phyloP scores from a whole-genome alignment of 2,329 filamentous ascomycete species.

The Spiromastix sp. region DNA sequence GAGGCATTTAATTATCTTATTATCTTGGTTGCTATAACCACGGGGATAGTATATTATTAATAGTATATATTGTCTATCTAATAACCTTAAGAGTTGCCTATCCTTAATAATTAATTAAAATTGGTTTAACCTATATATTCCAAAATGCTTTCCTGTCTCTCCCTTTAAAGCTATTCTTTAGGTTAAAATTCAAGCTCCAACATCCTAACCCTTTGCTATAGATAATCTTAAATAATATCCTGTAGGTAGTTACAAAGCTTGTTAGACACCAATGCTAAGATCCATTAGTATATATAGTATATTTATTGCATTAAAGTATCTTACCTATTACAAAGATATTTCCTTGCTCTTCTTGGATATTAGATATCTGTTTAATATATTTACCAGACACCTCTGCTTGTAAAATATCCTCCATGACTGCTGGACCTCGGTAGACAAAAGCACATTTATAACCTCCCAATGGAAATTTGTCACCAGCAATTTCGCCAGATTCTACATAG shows the following conservation, averaged over 20 bases:
- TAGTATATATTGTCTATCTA: too few species aligned
- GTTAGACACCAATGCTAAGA: neutral
- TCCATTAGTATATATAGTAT: neutral
- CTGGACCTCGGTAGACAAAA: slow-evolving; percentile 14
- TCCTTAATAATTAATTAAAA: too few species aligned
- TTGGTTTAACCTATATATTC: too few species aligned
- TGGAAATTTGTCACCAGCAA: slow-evolving; percentile 8
- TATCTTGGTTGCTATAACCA: too few species aligned
- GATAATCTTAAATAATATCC: neutral
- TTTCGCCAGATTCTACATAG: slow-evolving; percentile 14
- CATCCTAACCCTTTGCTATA: neutral
- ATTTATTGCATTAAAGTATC: slow-evolving; percentile 3
- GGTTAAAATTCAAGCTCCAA: neutral
- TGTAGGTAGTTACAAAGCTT: neutral
- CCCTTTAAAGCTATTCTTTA: too few species aligned
- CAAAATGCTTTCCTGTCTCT: too few species aligned
- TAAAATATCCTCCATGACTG: slow-evolving; percentile 15
- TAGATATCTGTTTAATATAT: slow-evolving; percentile 14
- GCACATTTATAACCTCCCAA: slow-evolving; percentile 15
- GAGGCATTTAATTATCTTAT: too few species aligned
- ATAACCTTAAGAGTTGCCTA: too few species aligned
- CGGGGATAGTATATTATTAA: too few species aligned
- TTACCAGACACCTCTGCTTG: slow-evolving; percentile 14
- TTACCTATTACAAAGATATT: slow-evolving; percentile 15
- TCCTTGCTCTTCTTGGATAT: slow-evolving; percentile 14